phyloP scores from a whole-genome alignment of 352 stramenopile genomes.

The Lagenidium giganteum region DNA sequence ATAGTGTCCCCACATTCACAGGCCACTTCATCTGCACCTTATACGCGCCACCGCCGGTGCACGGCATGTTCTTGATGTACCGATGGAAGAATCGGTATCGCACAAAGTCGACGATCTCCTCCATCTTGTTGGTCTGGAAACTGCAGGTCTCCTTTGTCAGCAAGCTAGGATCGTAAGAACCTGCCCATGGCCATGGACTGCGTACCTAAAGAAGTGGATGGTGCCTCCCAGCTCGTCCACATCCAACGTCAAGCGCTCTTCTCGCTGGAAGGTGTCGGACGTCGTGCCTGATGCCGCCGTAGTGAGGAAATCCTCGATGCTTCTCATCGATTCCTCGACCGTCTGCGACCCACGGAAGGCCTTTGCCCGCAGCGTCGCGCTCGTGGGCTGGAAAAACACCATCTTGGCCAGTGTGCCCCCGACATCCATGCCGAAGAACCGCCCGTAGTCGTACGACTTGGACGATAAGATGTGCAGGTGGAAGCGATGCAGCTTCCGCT shows the following conservation, averaged over 20 bases:
- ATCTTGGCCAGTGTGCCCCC: conserved; percentile 89
- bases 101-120: conserved; percentile 53
- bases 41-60: conserved; percentile 92
- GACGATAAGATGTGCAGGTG: conserved; percentile 53
- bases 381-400: conserved; percentile 86
- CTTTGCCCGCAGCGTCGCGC: conserved; percentile 11
- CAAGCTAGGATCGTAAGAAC: too few species aligned
- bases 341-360: conserved; percentile 18
- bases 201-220: conserved; percentile 98
- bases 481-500: conserved; percentile 53
- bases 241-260: conserved; percentile 49
- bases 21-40: conserved; percentile 46
- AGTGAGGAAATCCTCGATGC: conserved; percentile 48
- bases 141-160: too few species aligned
- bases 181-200: too few species aligned
- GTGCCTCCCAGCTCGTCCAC: conserved; percentile 78
- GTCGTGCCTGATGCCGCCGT: conserved; percentile 23
- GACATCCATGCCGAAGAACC: conserved; percentile 87
- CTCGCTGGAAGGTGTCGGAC: conserved; percentile 25
- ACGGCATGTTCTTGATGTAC: conserved; percentile 84
- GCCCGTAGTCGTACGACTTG: conserved; percentile 54
- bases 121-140: conserved; percentile 58
- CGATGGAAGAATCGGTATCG: conserved; percentile 75
- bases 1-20: background rate
- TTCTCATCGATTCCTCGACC: conserved; percentile 30